Conservation (phyloP, 169 alveolate genomes). For the Plasmodium billcollinsi region DNA sequence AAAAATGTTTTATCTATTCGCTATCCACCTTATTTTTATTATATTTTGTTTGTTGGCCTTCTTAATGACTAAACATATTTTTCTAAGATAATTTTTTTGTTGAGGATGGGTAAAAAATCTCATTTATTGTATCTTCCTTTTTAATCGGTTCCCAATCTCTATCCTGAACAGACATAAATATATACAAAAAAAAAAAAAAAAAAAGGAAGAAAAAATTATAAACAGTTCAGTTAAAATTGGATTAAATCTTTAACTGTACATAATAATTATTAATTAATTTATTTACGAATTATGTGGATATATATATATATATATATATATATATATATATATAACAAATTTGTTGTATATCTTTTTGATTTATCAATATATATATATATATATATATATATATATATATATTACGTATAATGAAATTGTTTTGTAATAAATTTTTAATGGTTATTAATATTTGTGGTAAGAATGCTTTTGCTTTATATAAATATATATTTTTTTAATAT, state of each 20-base stretch:
- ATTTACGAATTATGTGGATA: no score
- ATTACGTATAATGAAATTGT: no score
- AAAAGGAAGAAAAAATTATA: background rate
- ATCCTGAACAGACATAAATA: constrained; percentile 13
- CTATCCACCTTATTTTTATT: constrained; percentile 7
- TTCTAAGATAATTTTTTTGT: constrained; percentile 42
- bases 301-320: no score
- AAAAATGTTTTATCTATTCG: constrained; percentile 15
- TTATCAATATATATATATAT: no score
- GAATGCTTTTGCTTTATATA: no score
- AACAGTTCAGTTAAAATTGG: background rate
- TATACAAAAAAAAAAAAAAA: constrained; percentile 10
- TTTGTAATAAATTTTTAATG: no score
- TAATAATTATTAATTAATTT: no score
- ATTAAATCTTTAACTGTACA: no score
- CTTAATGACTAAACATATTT: constrained; percentile 27
- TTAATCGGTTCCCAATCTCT: constrained; percentile 42
- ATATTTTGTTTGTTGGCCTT: constrained; percentile 9
- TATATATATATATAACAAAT: no score
- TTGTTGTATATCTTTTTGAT: no score
- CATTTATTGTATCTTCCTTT: constrained; percentile 10
- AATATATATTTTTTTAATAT: background rate
- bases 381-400: no score
- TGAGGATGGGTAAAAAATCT: constrained; percentile 33
- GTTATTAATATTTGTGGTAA: no score